Percentiles rank a stretch among this genome's conserved stretches.
phyloP scores from a whole-genome alignment of 176 grass and related monocot species.

The Juncus inflexus region DNA sequence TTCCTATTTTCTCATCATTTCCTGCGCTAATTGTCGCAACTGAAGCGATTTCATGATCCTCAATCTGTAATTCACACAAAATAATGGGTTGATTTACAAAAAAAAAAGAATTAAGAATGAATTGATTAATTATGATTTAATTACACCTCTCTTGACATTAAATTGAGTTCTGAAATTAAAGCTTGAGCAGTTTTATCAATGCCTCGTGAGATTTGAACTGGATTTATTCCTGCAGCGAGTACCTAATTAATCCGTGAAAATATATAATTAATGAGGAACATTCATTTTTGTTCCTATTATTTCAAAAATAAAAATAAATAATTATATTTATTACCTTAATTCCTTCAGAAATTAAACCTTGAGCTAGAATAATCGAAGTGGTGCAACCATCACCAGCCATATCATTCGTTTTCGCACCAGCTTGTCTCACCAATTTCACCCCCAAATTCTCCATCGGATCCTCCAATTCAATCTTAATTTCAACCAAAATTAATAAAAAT shows the following conservation, averaged over 20 bases:
- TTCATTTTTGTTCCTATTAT: neutral
- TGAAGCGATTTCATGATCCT: slow-evolving; percentile 74
- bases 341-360: slow-evolving; percentile 86
- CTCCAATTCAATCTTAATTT: slow-evolving; percentile 72
- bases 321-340: slow-evolving; percentile 51
- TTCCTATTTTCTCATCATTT: slow-evolving; percentile 68
- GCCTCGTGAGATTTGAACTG: slow-evolving; percentile 70
- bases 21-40: slow-evolving; percentile 88
- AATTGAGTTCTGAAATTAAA: slow-evolving; percentile 81
- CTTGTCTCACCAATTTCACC: slow-evolving; percentile 88
- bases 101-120: slow-evolving; percentile 3
- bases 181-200: slow-evolving; percentile 72
- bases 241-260: slow-evolving; percentile 59
- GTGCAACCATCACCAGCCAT: slow-evolving; percentile 92
- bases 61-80: slow-evolving; percentile 40
- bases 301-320: slow-evolving; percentile 1
- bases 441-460: slow-evolving; percentile 93
- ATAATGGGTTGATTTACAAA: neutral
- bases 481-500: neutral
- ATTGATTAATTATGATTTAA: neutral
- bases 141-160: slow-evolving; percentile 68
- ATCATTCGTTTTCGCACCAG: slow-evolving; percentile 75
- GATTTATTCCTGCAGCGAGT: slow-evolving; percentile 90
- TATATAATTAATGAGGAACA: slow-evolving; percentile 19
- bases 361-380: slow-evolving; percentile 90